Evolutionary conservation across 257 asterid species (phyloP).

Genomic region (Solanum chaucha): DNA sequence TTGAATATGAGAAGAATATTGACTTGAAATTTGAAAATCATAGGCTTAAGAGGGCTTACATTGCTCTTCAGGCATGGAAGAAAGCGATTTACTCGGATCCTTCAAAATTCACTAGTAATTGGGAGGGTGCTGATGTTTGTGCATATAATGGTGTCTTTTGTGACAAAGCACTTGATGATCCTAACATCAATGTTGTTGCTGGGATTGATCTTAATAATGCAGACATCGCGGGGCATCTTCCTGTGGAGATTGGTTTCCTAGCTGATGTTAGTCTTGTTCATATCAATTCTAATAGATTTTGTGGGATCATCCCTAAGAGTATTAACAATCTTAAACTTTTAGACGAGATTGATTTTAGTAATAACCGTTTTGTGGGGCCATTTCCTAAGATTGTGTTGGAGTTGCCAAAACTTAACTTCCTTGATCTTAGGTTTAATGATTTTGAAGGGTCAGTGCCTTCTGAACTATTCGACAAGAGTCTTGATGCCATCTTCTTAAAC

Average conservation of each 20-base stretch:
- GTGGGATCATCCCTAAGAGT: constrained; percentile 63
- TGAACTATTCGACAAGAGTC: constrained; percentile 10
- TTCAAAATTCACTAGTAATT: constrained; percentile 36
- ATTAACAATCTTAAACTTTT: constrained; percentile 30
- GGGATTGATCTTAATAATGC: constrained; percentile 73
- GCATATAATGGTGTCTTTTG: constrained; percentile 60
- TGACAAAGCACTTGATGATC: constrained; percentile 45
- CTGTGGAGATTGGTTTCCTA: constrained; percentile 56
- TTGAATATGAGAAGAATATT: not conserved
- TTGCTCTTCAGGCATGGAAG: constrained; percentile 75
- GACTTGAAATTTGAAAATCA: constrained; percentile 14
- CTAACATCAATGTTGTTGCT: constrained; percentile 51
- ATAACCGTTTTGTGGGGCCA: constrained; percentile 76
- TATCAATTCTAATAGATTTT: constrained; percentile 67
- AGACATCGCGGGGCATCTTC: constrained; percentile 86
- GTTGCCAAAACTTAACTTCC: constrained; percentile 47
- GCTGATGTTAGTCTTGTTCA: constrained; percentile 63
- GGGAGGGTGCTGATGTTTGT: constrained; percentile 74
- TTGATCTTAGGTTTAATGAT: constrained; percentile 76
- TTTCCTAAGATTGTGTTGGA: constrained; percentile 54
- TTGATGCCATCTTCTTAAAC: constrained; percentile 66
- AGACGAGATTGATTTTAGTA: constrained; percentile 73
- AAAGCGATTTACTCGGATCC: constrained; percentile 77
- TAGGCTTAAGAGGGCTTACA: constrained; percentile 47
- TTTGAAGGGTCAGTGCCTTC: constrained; percentile 71